A percentile compares a stretch with the other conserved stretches of the same genome.
phyloP scores from a whole-genome alignment of 495 filamentous ascomycete species.

The Daldinia grandis region DNA sequence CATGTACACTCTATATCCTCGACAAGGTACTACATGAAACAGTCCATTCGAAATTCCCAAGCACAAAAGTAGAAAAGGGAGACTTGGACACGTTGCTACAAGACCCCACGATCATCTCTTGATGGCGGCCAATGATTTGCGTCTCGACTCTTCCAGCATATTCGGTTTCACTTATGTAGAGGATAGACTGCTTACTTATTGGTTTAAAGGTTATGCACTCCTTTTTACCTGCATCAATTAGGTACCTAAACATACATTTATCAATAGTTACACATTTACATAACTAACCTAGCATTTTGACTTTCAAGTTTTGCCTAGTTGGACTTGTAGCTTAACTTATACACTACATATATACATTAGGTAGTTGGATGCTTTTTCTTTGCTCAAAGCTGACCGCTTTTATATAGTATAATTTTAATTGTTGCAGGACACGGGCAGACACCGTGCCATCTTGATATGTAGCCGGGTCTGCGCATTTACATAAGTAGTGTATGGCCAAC shows the following conservation, averaged over 20 bases:
- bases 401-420: conserved; percentile 39
- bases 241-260: too few relatives aligned
- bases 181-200: conserved; percentile 32
- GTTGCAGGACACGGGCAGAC: conserved; percentile 13
- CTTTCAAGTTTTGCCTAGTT: conserved; percentile 10
- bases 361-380: conserved; percentile 8
- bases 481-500: conserved; percentile 4
- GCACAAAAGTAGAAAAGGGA: conserved; percentile 37
- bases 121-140: conserved; percentile 33
- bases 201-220: conserved; percentile 40
- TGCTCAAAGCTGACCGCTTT: conserved; percentile 39
- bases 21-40: conserved; percentile 31
- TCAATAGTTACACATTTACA: not conserved
- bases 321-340: not conserved
- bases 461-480: conserved; percentile 28
- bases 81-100: conserved; percentile 45
- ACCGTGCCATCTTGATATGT: conserved; percentile 27
- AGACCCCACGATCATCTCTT: conserved; percentile 40
- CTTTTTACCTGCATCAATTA: conserved; percentile 43
- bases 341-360: not conserved
- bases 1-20: conserved; percentile 38
- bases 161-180: conserved; percentile 47
- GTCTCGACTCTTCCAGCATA: conserved; percentile 45
- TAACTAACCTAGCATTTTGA: not conserved
- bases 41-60: conserved; percentile 23